phyloP scores from a whole-genome alignment of 2,329 filamentous ascomycete species.

The Graphiopsis chlorocephala region DNA sequence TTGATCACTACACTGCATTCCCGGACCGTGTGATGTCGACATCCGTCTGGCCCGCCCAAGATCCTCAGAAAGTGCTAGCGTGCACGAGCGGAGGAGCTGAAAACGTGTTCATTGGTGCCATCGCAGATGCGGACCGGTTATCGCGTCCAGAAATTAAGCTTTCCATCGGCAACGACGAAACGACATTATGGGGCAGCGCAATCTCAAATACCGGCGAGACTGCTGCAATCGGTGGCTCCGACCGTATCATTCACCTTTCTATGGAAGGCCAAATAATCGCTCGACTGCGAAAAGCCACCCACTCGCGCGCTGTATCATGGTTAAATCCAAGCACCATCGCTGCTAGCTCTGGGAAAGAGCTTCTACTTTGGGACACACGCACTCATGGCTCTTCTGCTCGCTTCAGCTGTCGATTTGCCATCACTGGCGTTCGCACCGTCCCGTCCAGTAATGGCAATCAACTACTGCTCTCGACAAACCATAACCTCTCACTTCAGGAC shows the following conservation, averaged over 20 bases:
- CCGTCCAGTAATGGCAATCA: conserved; percentile 16
- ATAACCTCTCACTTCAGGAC: conserved; percentile 19
- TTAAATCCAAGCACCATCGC: conserved; percentile 32
- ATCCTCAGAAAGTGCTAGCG: conserved; percentile 4
- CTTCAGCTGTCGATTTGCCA: conserved; percentile 8
- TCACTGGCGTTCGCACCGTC: conserved; percentile 19
- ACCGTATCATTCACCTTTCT: background rate
- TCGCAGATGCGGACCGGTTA: background rate
- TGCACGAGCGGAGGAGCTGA: background rate
- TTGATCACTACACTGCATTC: background rate
- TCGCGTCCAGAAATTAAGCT: background rate
- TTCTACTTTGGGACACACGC: conserved; percentile 32
- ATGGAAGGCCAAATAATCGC: conserved; percentile 16
- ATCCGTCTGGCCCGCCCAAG: conserved; percentile 10
- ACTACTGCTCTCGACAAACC: conserved; percentile 21
- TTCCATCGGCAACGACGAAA: conserved; percentile 4
- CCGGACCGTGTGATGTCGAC: conserved; percentile 2
- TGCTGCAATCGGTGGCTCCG: conserved; percentile 5
- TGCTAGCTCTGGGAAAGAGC: conserved; percentile 33
- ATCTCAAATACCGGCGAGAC: conserved; percentile 3
- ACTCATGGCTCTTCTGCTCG: conserved; percentile 13
- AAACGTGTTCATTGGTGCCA: background rate
- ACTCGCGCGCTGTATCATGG: conserved; percentile 25
- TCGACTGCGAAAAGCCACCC: background rate
- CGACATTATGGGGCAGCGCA: conserved; percentile 5